phyloP scores from a whole-genome alignment of 768 basidiomycete species.

The Kwoniella botswanensis region DNA sequence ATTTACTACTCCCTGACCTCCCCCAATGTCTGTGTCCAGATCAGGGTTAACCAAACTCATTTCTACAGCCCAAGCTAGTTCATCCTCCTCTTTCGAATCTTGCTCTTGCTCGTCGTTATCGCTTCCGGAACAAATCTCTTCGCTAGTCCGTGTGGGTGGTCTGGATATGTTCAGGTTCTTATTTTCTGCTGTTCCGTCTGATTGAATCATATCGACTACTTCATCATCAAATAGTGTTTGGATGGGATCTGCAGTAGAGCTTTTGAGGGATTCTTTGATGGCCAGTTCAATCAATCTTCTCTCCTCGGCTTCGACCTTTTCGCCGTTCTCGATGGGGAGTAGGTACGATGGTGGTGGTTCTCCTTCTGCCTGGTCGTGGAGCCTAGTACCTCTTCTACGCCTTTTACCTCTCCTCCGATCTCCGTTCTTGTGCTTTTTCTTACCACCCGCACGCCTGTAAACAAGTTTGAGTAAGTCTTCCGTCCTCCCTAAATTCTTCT shows the following conservation, averaged over 20 bases:
- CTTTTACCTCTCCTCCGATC: slow-evolving; percentile 13
- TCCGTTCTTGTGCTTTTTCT: slow-evolving; percentile 20
- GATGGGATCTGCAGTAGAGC: not conserved
- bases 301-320: slow-evolving; percentile 31
- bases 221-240: not conserved
- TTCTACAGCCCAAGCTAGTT: slow-evolving; percentile 48
- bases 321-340: not conserved
- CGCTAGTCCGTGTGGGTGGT: slow-evolving; percentile 22
- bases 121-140: slow-evolving; percentile 15
- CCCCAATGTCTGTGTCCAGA: slow-evolving; percentile 16
- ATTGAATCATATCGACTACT: not conserved
- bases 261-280: slow-evolving; percentile 39
- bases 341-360: slow-evolving; percentile 18
- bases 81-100: slow-evolving; percentile 44
- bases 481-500: slow-evolving; percentile 37
- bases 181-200: not conserved
- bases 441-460: slow-evolving; percentile 46
- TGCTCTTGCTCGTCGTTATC: slow-evolving; percentile 13
- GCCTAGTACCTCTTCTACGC: slow-evolving; percentile 6
- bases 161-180: not conserved
- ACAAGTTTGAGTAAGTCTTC: slow-evolving; percentile 53
- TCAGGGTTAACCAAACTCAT: slow-evolving; percentile 32
- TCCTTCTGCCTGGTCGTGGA: slow-evolving; percentile 20
- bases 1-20: slow-evolving; percentile 18
- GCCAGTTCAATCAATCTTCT: slow-evolving; percentile 35